Evolutionary conservation across 1,284 basidiomycete genomes (phyloP), one percentile per base, ranked within the genome.

Genomic region (Ganoderma lucidum): DNA sequence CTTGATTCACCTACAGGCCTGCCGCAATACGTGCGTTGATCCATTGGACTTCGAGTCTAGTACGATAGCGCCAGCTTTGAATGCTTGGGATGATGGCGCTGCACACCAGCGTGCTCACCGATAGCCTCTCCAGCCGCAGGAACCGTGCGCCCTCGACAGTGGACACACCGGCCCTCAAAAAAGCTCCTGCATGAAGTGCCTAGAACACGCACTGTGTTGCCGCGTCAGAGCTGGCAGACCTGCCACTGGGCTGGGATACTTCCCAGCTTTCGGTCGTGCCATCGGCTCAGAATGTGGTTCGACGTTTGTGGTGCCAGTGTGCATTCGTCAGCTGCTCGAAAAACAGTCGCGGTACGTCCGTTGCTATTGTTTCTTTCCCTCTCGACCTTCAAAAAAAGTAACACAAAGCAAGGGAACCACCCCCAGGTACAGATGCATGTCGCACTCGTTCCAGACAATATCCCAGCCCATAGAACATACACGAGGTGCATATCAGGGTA

Each of bases 81-180:
- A 23, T 23, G 23, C 23, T 23, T 23, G 23, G 23, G 23, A 23
- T 23, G 23, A 23, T 23, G 23, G 73, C 66, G 70, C 66, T 79
- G 75, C 87, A 88, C 53, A 84, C 81, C 19, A 90, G 80, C 14
- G 85, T 83, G 6, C 80, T 79, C 48, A 90, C 78, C 45, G 80
- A 77, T 28, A 89, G 81, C 4, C 77, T 77, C 62, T 85, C 80
- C 56, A 88, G 80, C 23, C 75, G 53, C 77, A 80, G 74, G 79
- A 84, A 74, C 65, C 75, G 73, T 39, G 73, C 37, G 23, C 23
- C 23, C 23, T 23, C 23, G 23, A 23, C 0, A 23, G 23, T 23
- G 23, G 23, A 0, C 23, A 23, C 23, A n/a, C n/a, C n/a, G n/a
- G 23, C 23, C 23, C 23, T 23, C 23, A 23, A 23, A 23, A 23